Evolutionary conservation across 2,329 filamentous ascomycete species (phyloP).

Genomic region (Capronia coronata): DNA sequence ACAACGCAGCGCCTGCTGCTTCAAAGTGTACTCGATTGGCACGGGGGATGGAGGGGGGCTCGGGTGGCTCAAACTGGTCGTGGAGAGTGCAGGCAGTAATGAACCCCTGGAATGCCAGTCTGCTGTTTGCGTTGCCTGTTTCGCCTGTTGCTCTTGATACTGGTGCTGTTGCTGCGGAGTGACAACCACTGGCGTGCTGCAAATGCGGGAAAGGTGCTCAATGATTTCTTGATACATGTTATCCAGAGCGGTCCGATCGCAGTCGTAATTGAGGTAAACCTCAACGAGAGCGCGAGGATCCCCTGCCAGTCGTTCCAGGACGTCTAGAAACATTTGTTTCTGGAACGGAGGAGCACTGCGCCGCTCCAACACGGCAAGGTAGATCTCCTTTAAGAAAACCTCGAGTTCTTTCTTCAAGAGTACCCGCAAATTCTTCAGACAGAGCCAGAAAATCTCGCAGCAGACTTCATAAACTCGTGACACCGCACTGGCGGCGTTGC

Average conservation of each 20-base stretch:
- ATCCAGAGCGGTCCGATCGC: constrained; percentile 82
- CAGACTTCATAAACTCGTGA: constrained; percentile 90
- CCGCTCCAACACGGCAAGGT: constrained; percentile 83
- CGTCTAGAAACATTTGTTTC: constrained; percentile 82
- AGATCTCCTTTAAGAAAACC: constrained; percentile 96
- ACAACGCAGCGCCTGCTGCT: constrained; percentile 80
- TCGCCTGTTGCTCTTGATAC: constrained; percentile 72
- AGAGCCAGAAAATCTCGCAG: constrained; percentile 96
- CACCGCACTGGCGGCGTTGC: constrained; percentile 90
- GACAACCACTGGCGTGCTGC: constrained; percentile 69
- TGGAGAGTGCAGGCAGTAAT: constrained; percentile 77
- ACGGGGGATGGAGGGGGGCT: constrained; percentile 48
- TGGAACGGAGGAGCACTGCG: constrained; percentile 80
- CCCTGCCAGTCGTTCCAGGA: constrained; percentile 74
- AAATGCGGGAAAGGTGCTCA: constrained; percentile 84
- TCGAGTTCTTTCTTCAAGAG: constrained; percentile 98
- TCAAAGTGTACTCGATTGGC: constrained; percentile 84
- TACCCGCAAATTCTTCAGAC: constrained; percentile 87
- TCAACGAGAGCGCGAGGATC: constrained; percentile 89
- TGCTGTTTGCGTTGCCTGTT: constrained; percentile 50
- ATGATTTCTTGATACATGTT: constrained; percentile 95
- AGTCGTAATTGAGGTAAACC: constrained; percentile 96
- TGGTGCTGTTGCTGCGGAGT: constrained; percentile 73
- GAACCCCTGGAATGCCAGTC: constrained; percentile 87
- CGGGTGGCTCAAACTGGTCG: constrained; percentile 60